phyloP scores from a whole-genome alignment of 2,329 filamentous ascomycete species.

The Pseudogymnoascus sp. region DNA sequence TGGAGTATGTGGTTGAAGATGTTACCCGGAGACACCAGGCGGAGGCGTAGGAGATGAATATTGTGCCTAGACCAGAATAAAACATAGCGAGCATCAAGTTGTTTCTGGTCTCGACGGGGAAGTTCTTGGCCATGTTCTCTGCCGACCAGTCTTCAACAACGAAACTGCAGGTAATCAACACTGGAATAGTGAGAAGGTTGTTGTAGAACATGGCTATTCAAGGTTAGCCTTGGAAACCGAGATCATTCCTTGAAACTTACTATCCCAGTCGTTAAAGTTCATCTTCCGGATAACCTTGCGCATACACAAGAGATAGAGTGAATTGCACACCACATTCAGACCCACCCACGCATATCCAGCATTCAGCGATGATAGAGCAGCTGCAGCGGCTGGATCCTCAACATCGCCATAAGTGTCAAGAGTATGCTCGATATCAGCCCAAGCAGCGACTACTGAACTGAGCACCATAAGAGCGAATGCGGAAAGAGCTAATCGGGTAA shows the following conservation, averaged over 20 bases:
- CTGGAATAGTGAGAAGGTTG: constrained; percentile 87
- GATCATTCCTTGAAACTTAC: constrained; percentile 49
- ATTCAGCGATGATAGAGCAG: constrained; percentile 76
- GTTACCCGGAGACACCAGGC: constrained; percentile 95
- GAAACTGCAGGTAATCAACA: constrained; percentile 71
- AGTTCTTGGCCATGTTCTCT: constrained; percentile 74
- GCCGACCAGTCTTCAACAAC: constrained; percentile 83
- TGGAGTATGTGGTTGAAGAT: constrained; percentile 89
- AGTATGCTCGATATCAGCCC: constrained; percentile 88
- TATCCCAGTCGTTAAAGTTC: constrained; percentile 98
- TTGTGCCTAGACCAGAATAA: constrained; percentile 78
- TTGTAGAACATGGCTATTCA: constrained; percentile 91
- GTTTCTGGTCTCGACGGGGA: constrained; percentile 68
- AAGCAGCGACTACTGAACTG: constrained; percentile 83
- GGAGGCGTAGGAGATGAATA: constrained; percentile 97
- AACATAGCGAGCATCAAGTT: constrained; percentile 77
- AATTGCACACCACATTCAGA: constrained; percentile 85
- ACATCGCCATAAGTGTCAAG: constrained; percentile 37
- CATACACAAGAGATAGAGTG: constrained; percentile 79
- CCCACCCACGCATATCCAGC: constrained; percentile 93
- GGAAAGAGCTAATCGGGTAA: constrained; percentile 74
- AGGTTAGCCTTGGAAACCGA: neutral
- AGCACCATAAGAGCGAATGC: constrained; percentile 91
- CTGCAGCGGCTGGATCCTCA: constrained; percentile 50
- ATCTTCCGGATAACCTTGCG: constrained; percentile 95